Base-by-base conservation (phyloP, 2,329 filamentous ascomycete species). In the Fusarium udum region DNA sequence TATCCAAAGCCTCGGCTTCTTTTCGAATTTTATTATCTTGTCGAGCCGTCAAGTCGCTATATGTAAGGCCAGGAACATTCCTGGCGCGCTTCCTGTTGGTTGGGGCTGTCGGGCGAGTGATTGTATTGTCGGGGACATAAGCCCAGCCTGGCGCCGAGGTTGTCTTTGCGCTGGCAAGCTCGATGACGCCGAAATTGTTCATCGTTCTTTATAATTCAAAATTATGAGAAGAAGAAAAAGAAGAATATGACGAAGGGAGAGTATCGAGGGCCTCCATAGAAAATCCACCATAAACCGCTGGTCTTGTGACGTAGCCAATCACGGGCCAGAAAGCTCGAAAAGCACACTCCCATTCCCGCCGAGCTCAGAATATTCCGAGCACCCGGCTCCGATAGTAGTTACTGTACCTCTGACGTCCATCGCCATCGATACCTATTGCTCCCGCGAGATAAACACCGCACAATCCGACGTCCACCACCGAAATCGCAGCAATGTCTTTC, bases 111-210 rank as follows among this genome's bases (percentile, higher is more conserved):
- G 89, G 86, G 18, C 88, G 87, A 62, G 89, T 87, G 63, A 88
- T 87, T 46, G 81, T 88, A 80, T 89, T 91, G 79, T 97, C 94
- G 36, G 95, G 91, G 3, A 98, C 93, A 80, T 97, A 97, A 18
- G 94, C 94, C 92, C 95, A 98, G 78, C 95, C 95, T 2, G 95
- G 95, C 3, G 94, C 93, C 49, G 88, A 86, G 49, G 90, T 89
- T 22, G 90, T 91, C 69, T 90, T 90, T 34, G 90, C 85, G 78
- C 90, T 91, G 40, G 94, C 93, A 64, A 98, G 86, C 76, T 97
- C 92, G 82, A 97, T 91, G 77, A 98, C 94, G 77, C 93, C 92
- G 75, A 92, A 92, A 78, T 91, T 90, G 79, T 90, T 88, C 87
- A 90, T 91, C 52, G 61, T 80, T 67, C 68, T 31, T 26, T 61